Evolutionary conservation across 805 yeast species (phyloP), one percentile per base, ranked within the genome.

Genomic region (Wickerhamiella nectarea): DNA sequence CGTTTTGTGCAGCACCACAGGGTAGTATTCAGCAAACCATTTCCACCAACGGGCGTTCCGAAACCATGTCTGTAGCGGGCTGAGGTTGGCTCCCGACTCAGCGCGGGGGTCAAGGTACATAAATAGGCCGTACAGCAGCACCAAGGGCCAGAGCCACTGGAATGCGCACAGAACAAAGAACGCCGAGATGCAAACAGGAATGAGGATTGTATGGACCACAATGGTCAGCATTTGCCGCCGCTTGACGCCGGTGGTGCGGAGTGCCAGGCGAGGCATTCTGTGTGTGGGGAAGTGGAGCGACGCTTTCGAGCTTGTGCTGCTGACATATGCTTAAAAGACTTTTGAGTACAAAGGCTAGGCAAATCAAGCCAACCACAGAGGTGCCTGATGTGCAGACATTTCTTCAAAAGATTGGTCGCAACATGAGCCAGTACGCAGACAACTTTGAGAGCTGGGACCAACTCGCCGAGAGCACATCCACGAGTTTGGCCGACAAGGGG

Each of bases 11-110:
- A 86, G 63, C 0, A 60, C 61, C 17, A 91, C 74, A 0, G 97
- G 97, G 62, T 81, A 91, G 61, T 85, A 91, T 37, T 69, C 64
- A 36, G 78, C 77, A 58, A 80, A 86, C 61, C 76, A 71, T 48
- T 68, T 73, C 85, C 91, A 89, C 15, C 82, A 50, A 6, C 63
- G 53, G 28, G 74, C 54, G 24, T 71, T 68, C 49, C 84, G 71
- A 56, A 83, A 66, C 66, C 71, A 67, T 1, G 62, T 58, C 3
- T 81, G 76, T 35, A 70, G 66, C 31, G 93, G 62, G 42, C 70
- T 61, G 1, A 72, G 69, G 0, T 76, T 80, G 14, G 71, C 68
- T 1, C 97, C 97, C 52, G 80, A 78, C 10, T 77, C 72, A 0
- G 86, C 83, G 1, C 94, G 71, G 48, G 74, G 74, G 60, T 80